Base-by-base conservation (phyloP, 345 rosid species). In the Excoecaria cochinchinensis region DNA sequence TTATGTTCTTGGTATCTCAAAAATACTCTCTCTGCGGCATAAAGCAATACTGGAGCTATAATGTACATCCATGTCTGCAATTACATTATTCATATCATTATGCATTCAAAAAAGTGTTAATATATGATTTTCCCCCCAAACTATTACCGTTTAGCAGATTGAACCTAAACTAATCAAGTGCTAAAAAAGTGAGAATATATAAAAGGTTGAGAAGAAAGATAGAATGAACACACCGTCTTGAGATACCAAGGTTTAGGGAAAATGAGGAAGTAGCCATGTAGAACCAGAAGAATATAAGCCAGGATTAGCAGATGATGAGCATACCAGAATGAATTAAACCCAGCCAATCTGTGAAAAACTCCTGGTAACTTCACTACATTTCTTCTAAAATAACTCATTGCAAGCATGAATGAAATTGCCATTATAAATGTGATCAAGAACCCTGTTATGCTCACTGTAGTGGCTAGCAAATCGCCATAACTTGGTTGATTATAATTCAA, bases 251-350 rank as follows among this genome's bases (percentile, higher is more conserved):
- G 89, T 84, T 85, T 87, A 55, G 64, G 74, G 47, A 90, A 67
- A 76, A 95, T 85, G 71, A 95, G 92, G 85, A 80, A 81, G 85
- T 87, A 87, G 63, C 99, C 98, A 75, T 95, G 99, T 76, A 89
- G 17, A 70, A 91, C 65, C 14, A 92, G 76, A 47, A 93, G 85
- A 48, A 88, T 52, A 83, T 95, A 93, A 62, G 88, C 98, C 72
- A 93, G 64, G 22, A 71, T 82, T 40, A 95, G 79, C 90, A 95
- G 83, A 80, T 95, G 99, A 77, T 93, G 98, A 8, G 99, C 89
- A 77, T 91, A 95, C 99, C 99, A 93, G 70, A 95, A 93, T 72
- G 98, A 80, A 86, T 95, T 95, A 80, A 95, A 95, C 36, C 98
- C 98, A 0, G 95, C 97, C 69, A 93, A 77, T 39, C 79, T 68